Conservation (phyloP, 805 yeast species). For the Myxozyma udenii region DNA sequence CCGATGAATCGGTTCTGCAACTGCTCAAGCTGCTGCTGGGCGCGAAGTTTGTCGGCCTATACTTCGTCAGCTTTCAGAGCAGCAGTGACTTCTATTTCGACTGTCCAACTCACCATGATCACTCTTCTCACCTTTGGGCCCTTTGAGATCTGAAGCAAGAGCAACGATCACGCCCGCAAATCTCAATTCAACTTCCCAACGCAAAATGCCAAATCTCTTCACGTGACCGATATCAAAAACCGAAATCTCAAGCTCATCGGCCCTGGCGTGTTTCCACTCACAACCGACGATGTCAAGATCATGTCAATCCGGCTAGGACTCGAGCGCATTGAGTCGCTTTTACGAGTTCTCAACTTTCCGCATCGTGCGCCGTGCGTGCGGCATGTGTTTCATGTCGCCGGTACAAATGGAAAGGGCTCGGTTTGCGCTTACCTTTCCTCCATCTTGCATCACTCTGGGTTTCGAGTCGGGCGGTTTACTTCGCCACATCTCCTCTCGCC, state of each 20-base stretch:
- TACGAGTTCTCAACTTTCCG: slow-evolving; percentile 62
- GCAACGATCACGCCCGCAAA: no score
- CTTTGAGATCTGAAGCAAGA: no score
- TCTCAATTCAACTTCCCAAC: no score
- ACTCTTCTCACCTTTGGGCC: no score
- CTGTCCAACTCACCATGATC: no score
- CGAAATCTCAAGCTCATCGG: no score
- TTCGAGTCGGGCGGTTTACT: slow-evolving; percentile 73
- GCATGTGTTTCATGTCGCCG: slow-evolving; percentile 80
- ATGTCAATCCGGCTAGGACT: slow-evolving; percentile 62
- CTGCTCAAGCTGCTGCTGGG: slow-evolving; percentile 33
- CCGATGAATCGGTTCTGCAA: slow-evolving; percentile 50
- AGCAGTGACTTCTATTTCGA: neutral
- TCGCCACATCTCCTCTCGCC: slow-evolving; percentile 78
- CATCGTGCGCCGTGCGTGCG: slow-evolving; percentile 39
- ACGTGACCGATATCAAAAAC: no score
- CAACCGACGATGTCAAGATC: no score
- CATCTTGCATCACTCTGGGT: slow-evolving; percentile 49
- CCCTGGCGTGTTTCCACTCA: no score
- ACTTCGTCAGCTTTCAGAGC: neutral
- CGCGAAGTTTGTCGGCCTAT: slow-evolving; percentile 32
- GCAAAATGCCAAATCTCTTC: no score
- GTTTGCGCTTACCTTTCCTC: slow-evolving; percentile 78
- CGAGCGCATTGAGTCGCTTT: slow-evolving; percentile 47
- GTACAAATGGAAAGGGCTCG: slow-evolving; percentile 96